Evolutionary conservation across 108 stramenopile species (phyloP), one percentile per base, ranked within the genome.

Genomic region (Bacterosira constricta): DNA sequence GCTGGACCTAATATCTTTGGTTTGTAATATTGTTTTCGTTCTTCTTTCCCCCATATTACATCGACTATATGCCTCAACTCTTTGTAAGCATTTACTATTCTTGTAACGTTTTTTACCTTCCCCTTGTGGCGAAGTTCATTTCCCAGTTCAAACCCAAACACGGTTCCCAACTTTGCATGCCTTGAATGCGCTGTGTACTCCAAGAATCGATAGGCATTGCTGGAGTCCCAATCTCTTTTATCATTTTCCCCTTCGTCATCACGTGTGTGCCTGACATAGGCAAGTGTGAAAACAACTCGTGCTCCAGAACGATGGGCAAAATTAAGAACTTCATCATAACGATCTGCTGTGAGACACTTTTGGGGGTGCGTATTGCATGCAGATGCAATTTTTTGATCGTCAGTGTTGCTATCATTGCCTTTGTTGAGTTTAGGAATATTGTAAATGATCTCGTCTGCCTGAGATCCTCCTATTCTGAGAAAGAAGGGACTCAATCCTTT

Each of bases 121-220:
- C 29, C 29, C 50, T 65, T 72, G 20, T 77, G 75, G 9, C 63
- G 51, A 23, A 73, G 23, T n/a, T 77, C 75, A 55, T 77, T 77
- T 20, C 75, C 75, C 7, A 77, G 27, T 27, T 77, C 75, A 66
- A 77, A 77, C 3, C 75, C 75, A 47, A 53, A 72, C 0, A 77
- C 60, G 0, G 60, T 62, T 8, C 65, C 68, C 13, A 20, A 5
- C 13, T 17, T 20, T 3, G 57, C 69, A 44, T 70, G 47, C 7
- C 42, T 31, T 4, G 38, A 45, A 34, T 77, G 21, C 6, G 53
- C 42, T 2, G 75, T 71, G 23, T 62, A 70, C 35, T 77, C 64
- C 45, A 77, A 38, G 11, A 77, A 27, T 23, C 25, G n/a, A 35
- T 50, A 20, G 1, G 75, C 70, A 57, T 77, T 77, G 0, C 23